These are phyloP conservation scores for Wickerhamiella domercqiae DNA, from an alignment of 805 yeast genomes.

Conservation along the genomic window DNA sequence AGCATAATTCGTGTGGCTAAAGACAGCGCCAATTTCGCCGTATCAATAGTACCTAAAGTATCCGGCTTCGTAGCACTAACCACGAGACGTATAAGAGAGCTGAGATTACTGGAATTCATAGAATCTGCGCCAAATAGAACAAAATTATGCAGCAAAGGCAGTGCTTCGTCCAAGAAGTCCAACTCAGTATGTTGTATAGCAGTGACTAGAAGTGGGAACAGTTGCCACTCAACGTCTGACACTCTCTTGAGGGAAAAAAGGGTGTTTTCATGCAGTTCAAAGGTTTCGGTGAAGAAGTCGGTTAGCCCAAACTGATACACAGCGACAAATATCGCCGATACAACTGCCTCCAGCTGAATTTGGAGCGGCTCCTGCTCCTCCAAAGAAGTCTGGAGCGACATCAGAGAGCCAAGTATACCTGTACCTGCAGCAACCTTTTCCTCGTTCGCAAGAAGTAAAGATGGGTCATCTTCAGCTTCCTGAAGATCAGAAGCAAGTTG, in stretches of 20 bases:
- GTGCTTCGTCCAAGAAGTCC: conserved; percentile 59
- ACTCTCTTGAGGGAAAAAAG: conserved; percentile 45
- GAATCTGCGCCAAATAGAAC: conserved; percentile 43
- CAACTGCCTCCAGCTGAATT: conserved; percentile 44
- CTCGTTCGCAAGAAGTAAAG: conserved; percentile 30
- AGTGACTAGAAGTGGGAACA: conserved; percentile 37
- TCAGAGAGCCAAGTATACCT: conserved; percentile 67
- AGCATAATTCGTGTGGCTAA: conserved; percentile 29
- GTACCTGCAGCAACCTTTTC: conserved; percentile 73
- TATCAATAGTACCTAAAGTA: conserved; percentile 24
- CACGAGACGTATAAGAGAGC: conserved; percentile 36
- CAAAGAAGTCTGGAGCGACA: conserved; percentile 65
- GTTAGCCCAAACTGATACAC: conserved; percentile 52
- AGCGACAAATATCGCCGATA: conserved; percentile 52
- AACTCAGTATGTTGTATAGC: conserved; percentile 30
- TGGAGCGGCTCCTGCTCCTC: conserved; percentile 65
- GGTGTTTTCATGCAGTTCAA: conserved; percentile 60
- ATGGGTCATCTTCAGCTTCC: conserved; percentile 30
- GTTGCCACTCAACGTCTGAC: conserved; percentile 61
- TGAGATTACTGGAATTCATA: conserved; percentile 22
- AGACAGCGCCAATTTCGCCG: conserved; percentile 32
- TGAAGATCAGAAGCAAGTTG: conserved; percentile 51
- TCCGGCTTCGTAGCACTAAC: conserved; percentile 16
- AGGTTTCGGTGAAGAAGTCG: conserved; percentile 60
- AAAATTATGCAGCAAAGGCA: conserved; percentile 60